Evolutionary conservation across 2,329 filamentous ascomycete genomes (phyloP).

Genomic region (Talaromyces islandicus): DNA sequence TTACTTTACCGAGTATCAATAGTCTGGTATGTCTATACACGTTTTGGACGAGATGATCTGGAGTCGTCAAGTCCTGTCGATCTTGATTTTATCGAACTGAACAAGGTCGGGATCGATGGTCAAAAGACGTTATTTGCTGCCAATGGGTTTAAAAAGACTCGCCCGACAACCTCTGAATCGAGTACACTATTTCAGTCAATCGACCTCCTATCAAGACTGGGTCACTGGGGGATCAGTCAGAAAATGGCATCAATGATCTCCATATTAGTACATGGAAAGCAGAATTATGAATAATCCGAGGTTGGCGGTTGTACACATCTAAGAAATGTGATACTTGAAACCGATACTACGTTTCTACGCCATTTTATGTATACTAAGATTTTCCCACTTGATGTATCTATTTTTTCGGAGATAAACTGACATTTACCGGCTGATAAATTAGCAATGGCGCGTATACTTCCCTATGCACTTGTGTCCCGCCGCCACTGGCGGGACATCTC

Average conservation of each 20-base stretch:
- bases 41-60: slow-evolving; percentile 2
- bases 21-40: slow-evolving; percentile 18
- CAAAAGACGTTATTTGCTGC: slow-evolving; percentile 1
- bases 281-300: background rate
- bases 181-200: slow-evolving; percentile 3
- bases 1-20: slow-evolving; percentile 17
- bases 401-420: background rate
- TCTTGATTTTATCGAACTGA: background rate
- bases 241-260: slow-evolving; percentile 5
- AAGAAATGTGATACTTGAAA: background rate
- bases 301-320: background rate
- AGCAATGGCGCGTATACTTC: too few relatives aligned
- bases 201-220: slow-evolving; percentile 1
- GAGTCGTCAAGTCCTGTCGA: background rate
- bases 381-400: background rate
- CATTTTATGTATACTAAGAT: background rate
- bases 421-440: background rate
- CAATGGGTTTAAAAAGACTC: slow-evolving; percentile 4
- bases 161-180: slow-evolving; percentile 1
- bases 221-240: slow-evolving; percentile 7
- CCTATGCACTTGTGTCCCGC: background rate
- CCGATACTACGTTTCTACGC: background rate
- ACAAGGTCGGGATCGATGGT: background rate
- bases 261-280: background rate
- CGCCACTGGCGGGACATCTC: background rate